These are phyloP conservation scores for Alternaria conjuncta DNA, from an alignment of 2,329 filamentous ascomycete genomes.

Conservation along the genomic window DNA sequence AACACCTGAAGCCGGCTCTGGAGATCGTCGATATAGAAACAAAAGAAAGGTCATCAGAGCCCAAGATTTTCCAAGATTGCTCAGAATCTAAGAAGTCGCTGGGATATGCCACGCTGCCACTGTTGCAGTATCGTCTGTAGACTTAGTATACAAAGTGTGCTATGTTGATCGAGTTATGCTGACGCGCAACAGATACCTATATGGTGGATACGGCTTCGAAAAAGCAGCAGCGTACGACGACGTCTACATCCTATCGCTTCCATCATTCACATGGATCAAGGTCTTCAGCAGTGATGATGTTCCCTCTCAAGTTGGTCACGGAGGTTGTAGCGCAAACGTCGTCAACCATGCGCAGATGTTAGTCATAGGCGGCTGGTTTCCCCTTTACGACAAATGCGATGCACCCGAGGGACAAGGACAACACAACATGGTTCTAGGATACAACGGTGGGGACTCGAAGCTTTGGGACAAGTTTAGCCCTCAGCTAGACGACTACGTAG, in stretches of 20 bases:
- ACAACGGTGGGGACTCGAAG: conserved; percentile 53
- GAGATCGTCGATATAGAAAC: neutral
- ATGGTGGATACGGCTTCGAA: conserved; percentile 63
- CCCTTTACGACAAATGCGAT: conserved; percentile 58
- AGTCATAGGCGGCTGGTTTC: conserved; percentile 66
- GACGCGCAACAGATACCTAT: conserved; percentile 59
- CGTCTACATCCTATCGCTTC: conserved; percentile 67
- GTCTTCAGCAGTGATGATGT: conserved; percentile 49
- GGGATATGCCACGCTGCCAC: neutral
- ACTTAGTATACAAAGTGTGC: neutral
- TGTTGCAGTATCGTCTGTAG: neutral
- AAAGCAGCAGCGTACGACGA: conserved; percentile 64
- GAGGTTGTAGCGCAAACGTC: conserved; percentile 63
- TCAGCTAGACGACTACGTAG: conserved; percentile 60
- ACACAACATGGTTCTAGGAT: conserved; percentile 63
- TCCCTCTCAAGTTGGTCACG: conserved; percentile 55
- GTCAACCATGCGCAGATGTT: conserved; percentile 66
- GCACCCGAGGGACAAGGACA: conserved; percentile 60
- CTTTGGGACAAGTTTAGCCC: conserved; percentile 62
- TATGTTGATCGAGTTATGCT: neutral
- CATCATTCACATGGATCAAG: conserved; percentile 69
- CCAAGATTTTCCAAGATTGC: neutral
- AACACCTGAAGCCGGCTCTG: neutral
- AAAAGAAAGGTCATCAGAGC: neutral
- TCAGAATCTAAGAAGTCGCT: neutral